A percentile compares a stretch with the other conserved stretches of the same genome.
These are phyloP conservation scores for Boletellus deceptivus DNA, from an alignment of 1,284 basidiomycete species.

Conservation along the genomic window DNA sequence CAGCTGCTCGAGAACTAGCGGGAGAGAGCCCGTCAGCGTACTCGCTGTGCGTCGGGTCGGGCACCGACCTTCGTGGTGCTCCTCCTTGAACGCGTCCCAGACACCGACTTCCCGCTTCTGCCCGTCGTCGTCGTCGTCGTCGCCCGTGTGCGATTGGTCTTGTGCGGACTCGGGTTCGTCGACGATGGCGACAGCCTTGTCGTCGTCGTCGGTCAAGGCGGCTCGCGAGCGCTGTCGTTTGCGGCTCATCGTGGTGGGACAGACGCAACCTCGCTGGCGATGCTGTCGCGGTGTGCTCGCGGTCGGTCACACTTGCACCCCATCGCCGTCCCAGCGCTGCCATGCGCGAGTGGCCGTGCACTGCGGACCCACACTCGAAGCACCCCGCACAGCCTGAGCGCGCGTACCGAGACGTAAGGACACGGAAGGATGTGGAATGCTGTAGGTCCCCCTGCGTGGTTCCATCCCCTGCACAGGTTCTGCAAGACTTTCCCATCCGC, in stretches of 20 bases:
- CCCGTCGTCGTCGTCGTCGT: slow-evolving; percentile 24
- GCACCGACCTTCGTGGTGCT: slow-evolving; percentile 69
- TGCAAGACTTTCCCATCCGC: no score
- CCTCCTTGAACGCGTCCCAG: slow-evolving; percentile 77
- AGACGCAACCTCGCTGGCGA: neutral
- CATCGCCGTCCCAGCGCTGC: neutral
- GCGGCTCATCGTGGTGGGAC: slow-evolving; percentile 31
- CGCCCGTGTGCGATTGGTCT: slow-evolving; percentile 9
- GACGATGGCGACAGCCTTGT: slow-evolving; percentile 5
- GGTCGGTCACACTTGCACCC: no score
- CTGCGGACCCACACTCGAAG: no score
- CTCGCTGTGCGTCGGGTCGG: slow-evolving; percentile 1
- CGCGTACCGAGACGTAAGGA: neutral
- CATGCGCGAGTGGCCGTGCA: no score
- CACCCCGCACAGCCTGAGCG: no score
- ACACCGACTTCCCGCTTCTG: slow-evolving; percentile 56
- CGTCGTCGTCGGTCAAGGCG: slow-evolving; percentile 35
- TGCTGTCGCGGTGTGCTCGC: no score
- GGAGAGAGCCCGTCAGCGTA: neutral
- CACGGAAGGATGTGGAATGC: slow-evolving; percentile 3
- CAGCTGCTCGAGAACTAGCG: slow-evolving; percentile 78
- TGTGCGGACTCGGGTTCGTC: slow-evolving; percentile 12
- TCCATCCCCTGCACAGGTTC: neutral
- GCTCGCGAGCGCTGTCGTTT: slow-evolving; percentile 51
- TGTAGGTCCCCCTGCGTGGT: slow-evolving; percentile 10